These are phyloP conservation scores for Pulveroboletus sp. DNA, from an alignment of 768 basidiomycete genomes.

Conservation along the genomic window DNA sequence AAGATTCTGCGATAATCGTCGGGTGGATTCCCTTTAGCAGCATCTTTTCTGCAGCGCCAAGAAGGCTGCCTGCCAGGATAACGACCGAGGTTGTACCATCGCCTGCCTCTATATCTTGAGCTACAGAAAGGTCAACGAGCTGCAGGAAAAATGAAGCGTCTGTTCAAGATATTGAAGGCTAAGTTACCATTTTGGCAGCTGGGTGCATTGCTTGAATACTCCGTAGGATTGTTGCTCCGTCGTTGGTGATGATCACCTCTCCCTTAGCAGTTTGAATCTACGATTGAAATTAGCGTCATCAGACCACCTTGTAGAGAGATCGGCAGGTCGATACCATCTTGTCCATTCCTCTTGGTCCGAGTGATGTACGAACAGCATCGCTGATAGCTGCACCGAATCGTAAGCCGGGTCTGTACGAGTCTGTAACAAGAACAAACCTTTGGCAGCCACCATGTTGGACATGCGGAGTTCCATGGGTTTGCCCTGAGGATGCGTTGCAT, in stretches of 20 bases:
- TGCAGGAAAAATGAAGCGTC: conserved; percentile 30
- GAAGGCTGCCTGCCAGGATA: conserved; percentile 87
- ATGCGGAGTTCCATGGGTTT: conserved; percentile 98
- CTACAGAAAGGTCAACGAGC: conserved; percentile 96
- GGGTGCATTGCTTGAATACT: conserved; percentile 96
- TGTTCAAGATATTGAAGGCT: not conserved
- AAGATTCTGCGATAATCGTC: conserved; percentile 93
- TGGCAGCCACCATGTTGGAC: conserved; percentile 97
- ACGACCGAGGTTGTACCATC: conserved; percentile 98
- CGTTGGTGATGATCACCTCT: conserved; percentile 97
- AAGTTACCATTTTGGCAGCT: conserved; percentile 89
- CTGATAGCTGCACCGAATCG: conserved; percentile 68
- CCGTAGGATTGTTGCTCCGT: conserved; percentile 96
- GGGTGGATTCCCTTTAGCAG: conserved; percentile 96
- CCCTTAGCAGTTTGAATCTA: conserved; percentile 96
- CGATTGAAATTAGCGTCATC: conserved; percentile 9
- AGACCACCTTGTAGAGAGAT: conserved; percentile 10
- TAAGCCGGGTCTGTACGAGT: not conserved
- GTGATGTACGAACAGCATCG: conserved; percentile 93
- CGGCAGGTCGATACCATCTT: conserved; percentile 73
- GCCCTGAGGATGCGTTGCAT: conserved; percentile 53
- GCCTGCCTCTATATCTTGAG: conserved; percentile 97
- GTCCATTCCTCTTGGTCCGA: conserved; percentile 98
- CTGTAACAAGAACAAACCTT: conserved; percentile 50
- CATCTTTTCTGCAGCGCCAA: conserved; percentile 96